Evolutionary conservation across 768 basidiomycete genomes (phyloP).

Genomic region (Mycena latifolia): DNA sequence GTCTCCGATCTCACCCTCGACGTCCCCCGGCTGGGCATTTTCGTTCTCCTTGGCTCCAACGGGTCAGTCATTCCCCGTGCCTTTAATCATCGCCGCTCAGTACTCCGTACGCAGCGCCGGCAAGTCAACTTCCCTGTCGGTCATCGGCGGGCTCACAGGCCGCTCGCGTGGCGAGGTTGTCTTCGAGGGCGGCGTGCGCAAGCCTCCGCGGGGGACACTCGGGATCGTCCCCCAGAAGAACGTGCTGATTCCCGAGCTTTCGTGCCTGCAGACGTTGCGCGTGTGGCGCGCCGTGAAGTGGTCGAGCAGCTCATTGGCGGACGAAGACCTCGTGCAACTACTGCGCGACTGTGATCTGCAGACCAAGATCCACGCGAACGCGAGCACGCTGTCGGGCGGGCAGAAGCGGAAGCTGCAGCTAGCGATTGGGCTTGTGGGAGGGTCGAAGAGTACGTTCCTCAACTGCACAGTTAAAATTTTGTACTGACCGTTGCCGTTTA

Average conservation of each 20-base stretch:
- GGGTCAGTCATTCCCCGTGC: slow-evolving; percentile 54
- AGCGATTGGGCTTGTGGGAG: slow-evolving; percentile 84
- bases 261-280: slow-evolving; percentile 78
- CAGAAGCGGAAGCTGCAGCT: slow-evolving; percentile 88
- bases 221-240: slow-evolving; percentile 86
- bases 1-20: slow-evolving; percentile 75
- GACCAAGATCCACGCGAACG: slow-evolving; percentile 76
- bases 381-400: slow-evolving; percentile 78
- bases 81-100: slow-evolving; percentile 1
- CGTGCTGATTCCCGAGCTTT: slow-evolving; percentile 81
- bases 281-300: slow-evolving; percentile 83
- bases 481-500: slow-evolving; percentile 35
- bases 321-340: slow-evolving; percentile 74
- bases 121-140: slow-evolving; percentile 79
- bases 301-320: slow-evolving; percentile 55
- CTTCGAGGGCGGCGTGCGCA: slow-evolving; percentile 64
- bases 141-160: slow-evolving; percentile 73
- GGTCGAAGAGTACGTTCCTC: slow-evolving; percentile 69
- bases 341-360: slow-evolving; percentile 79
- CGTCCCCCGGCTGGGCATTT: slow-evolving; percentile 81
- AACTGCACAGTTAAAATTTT: not conserved
- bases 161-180: slow-evolving; percentile 69
- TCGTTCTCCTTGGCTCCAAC: slow-evolving; percentile 81
- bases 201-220: slow-evolving; percentile 72
- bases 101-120: slow-evolving; percentile 65